Conservation (phyloP, 2,329 filamentous ascomycete species). For the Ascocoryne sarcoides region DNA sequence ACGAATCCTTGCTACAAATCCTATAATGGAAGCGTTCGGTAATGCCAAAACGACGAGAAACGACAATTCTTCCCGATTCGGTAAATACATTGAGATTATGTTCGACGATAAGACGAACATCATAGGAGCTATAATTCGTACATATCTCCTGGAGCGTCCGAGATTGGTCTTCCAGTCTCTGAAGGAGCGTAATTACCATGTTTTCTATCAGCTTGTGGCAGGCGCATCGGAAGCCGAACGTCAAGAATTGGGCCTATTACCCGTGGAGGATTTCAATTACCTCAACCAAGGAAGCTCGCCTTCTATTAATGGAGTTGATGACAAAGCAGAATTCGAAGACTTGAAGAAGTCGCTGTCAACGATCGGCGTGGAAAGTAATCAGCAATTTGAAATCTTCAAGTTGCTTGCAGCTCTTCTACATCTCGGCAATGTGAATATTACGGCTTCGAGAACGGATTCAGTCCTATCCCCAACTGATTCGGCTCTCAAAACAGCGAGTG, state of each 20-base stretch:
- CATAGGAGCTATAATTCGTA: constrained; percentile 94
- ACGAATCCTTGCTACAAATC: constrained; percentile 95
- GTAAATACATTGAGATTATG: constrained; percentile 99
- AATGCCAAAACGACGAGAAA: constrained; percentile 99
- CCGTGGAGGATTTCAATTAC: constrained; percentile 89
- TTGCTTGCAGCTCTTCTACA: constrained; percentile 86
- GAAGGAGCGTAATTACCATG: constrained; percentile 97
- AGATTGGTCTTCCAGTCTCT: constrained; percentile 94
- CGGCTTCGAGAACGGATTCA: constrained; percentile 80
- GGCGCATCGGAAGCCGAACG: constrained; percentile 80
- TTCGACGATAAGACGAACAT: constrained; percentile 94
- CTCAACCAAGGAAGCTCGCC: constrained; percentile 91
- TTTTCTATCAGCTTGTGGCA: constrained; percentile 95
- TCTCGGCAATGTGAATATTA: constrained; percentile 94
- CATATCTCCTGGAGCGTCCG: constrained; percentile 89
- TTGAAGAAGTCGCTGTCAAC: constrained; percentile 79
- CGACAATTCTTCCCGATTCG: constrained; percentile 97
- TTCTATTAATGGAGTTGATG: constrained; percentile 87
- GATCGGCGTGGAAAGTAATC: constrained; percentile 68
- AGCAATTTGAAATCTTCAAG: constrained; percentile 81
- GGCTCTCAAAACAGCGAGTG: constrained; percentile 70
- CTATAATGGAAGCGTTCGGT: constrained; percentile 99
- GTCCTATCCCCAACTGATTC: constrained; percentile 73
- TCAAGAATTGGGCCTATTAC: constrained; percentile 67
- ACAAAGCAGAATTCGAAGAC: constrained; percentile 86